A percentile compares a stretch with the other conserved stretches of the same genome.
phyloP scores from a whole-genome alignment of 2,329 filamentous ascomycete genomes.

The Fusarium abutilonis region DNA sequence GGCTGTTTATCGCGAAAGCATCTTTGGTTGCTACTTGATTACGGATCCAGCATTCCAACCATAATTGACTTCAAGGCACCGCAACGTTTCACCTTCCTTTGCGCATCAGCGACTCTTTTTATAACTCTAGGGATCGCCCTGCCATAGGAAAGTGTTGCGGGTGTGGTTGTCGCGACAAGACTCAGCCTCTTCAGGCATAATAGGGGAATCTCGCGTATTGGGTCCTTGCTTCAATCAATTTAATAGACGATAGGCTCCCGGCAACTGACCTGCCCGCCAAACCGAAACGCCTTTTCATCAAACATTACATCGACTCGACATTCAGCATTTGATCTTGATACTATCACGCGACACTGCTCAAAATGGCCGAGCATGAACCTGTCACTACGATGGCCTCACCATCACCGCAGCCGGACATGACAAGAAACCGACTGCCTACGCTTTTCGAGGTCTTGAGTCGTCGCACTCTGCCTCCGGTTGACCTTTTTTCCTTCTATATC shows the following conservation, averaged over 20 bases:
- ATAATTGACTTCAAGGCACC: constrained; percentile 22
- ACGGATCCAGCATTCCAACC: constrained; percentile 42
- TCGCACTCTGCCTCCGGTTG: constrained; percentile 92
- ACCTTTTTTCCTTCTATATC: constrained; percentile 99
- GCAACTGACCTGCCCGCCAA: constrained; percentile 30
- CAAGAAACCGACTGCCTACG: constrained; percentile 87
- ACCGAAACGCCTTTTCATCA: constrained; percentile 31
- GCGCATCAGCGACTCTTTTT: constrained; percentile 27
- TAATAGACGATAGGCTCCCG: constrained; percentile 24
- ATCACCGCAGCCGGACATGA: constrained; percentile 67
- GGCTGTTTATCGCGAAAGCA: constrained; percentile 42
- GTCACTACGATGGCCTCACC: constrained; percentile 52
- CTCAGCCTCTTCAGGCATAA: constrained; percentile 21
- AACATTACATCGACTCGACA: constrained; percentile 8
- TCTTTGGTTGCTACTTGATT: constrained; percentile 40
- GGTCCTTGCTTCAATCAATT: constrained; percentile 26
- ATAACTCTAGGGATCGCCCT: constrained; percentile 18
- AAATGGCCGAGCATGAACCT: constrained; percentile 46
- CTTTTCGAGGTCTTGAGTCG: constrained; percentile 96
- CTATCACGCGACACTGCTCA: constrained; percentile 21
- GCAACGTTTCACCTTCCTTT: constrained; percentile 29
- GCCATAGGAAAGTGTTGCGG: constrained; percentile 20
- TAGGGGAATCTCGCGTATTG: constrained; percentile 38
- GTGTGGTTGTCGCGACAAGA: constrained; percentile 27
- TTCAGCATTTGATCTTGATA: constrained; percentile 5